A percentile compares a stretch with the other conserved stretches of the same genome.
Conservation (phyloP, 495 filamentous ascomycete species). For the Lindgomyces ingoldianus region DNA sequence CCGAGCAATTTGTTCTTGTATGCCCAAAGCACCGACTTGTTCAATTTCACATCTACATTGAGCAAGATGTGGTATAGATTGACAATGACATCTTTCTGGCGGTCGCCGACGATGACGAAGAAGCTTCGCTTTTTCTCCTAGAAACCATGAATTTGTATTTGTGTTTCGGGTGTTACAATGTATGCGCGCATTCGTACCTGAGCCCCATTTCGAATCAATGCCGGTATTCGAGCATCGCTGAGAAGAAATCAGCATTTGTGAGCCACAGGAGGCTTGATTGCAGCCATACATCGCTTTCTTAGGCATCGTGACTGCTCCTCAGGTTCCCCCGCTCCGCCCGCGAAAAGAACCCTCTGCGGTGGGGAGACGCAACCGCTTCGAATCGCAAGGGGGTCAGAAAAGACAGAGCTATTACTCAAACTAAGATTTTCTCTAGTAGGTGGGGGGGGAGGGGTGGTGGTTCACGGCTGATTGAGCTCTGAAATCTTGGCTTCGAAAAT, state of each 20-base stretch:
- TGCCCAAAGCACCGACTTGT: constrained; percentile 98
- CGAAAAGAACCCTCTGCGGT: background rate
- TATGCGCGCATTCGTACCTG: constrained; percentile 50
- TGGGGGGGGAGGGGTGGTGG: background rate
- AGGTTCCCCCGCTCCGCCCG: constrained; percentile 34
- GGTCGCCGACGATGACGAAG: constrained; percentile 94
- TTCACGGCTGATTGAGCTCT: background rate
- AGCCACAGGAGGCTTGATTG: background rate
- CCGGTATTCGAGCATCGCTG: constrained; percentile 91
- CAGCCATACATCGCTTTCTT: constrained; percentile 47
- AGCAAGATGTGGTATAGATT: constrained; percentile 94
- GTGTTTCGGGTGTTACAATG: background rate
- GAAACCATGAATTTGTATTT: background rate
- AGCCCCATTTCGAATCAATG: constrained; percentile 92
- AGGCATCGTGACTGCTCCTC: constrained; percentile 41
- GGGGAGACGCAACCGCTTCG: background rate
- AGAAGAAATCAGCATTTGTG: constrained; percentile 12
- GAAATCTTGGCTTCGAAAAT: constrained; percentile 26
- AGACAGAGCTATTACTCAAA: no score
- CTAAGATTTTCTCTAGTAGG: background rate
- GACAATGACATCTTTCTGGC: constrained; percentile 95
- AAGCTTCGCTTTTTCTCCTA: constrained; percentile 94
- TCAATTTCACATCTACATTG: constrained; percentile 84
- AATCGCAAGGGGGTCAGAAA: no score
- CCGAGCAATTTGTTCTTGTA: constrained; percentile 97